Conservation (phyloP, 306 rosid genomes). For the Astragalus membranaceus region DNA sequence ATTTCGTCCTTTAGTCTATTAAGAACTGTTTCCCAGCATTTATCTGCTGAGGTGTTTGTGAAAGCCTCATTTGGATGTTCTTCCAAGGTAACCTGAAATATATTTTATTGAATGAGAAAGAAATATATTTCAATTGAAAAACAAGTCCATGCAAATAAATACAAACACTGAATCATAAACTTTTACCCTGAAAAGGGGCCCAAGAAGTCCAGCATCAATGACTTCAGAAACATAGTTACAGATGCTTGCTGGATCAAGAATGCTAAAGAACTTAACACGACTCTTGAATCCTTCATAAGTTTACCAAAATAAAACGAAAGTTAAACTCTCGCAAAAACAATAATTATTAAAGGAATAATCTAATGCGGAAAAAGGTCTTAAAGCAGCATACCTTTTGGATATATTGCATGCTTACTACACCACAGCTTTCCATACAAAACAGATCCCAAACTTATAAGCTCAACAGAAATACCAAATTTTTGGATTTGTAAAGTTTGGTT, state of each 20-base stretch:
- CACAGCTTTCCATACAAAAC: constrained; percentile 53
- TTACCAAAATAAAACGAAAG: constrained; percentile 8
- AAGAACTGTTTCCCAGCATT: constrained; percentile 67
- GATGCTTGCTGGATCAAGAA: constrained; percentile 52
- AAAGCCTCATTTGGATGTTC: constrained; percentile 47
- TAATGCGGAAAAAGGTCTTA: not conserved
- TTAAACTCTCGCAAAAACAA: constrained; percentile 7
- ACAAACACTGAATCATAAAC: not conserved
- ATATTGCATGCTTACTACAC: constrained; percentile 65
- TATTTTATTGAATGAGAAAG: constrained; percentile 8
- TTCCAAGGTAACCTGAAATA: constrained; percentile 67
- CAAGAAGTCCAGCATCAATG: constrained; percentile 64
- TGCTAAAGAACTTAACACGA: constrained; percentile 53
- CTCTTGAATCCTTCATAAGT: constrained; percentile 71
- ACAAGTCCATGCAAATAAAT: not conserved
- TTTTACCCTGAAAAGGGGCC: constrained; percentile 86
- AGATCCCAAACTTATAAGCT: constrained; percentile 54
- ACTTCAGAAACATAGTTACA: constrained; percentile 77
- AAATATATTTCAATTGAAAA: constrained; percentile 9
- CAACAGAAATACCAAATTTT: constrained; percentile 26
- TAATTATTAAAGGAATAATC: not conserved
- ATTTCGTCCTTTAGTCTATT: constrained; percentile 46
- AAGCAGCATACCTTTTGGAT: constrained; percentile 68
- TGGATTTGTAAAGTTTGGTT: constrained; percentile 2
- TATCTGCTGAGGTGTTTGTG: constrained; percentile 41